phyloP scores from a whole-genome alignment of 2,329 filamentous ascomycete genomes.

The Ascochyta viciae-villosae region DNA sequence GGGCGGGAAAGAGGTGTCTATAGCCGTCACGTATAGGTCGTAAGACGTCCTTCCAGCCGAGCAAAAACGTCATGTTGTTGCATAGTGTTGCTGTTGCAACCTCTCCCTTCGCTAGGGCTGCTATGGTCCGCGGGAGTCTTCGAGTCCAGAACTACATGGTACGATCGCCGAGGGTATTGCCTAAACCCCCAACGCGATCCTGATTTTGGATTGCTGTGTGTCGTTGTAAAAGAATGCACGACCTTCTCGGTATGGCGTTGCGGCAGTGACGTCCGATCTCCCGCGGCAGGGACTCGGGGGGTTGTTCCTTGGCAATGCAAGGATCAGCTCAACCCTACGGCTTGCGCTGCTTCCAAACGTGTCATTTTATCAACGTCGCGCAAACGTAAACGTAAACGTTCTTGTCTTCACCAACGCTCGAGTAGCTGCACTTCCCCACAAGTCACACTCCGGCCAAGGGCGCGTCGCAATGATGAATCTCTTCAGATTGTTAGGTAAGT shows the following conservation, averaged over 20 bases:
- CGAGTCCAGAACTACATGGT: background rate
- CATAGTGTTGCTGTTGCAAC: background rate
- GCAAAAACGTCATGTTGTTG: slow-evolving; percentile 27
- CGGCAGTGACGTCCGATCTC: slow-evolving; percentile 27
- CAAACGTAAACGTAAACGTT: background rate
- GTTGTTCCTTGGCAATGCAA: slow-evolving; percentile 36
- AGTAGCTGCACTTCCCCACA: slow-evolving; percentile 24
- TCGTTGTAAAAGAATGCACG: background rate
- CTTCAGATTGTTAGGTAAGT: slow-evolving; percentile 71
- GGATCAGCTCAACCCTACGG: slow-evolving; percentile 37
- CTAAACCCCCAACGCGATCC: background rate
- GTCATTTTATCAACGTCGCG: slow-evolving; percentile 42
- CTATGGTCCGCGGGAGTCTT: background rate
- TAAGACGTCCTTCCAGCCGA: slow-evolving; percentile 50
- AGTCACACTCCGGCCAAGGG: slow-evolving; percentile 27
- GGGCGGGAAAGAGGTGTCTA: slow-evolving; percentile 45
- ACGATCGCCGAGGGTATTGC: background rate
- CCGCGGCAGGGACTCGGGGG: slow-evolving; percentile 27
- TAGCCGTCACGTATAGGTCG: slow-evolving; percentile 50
- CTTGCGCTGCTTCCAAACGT: slow-evolving; percentile 43
- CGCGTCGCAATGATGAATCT: slow-evolving; percentile 66
- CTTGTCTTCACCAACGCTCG: slow-evolving; percentile 18
- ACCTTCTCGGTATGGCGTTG: slow-evolving; percentile 2
- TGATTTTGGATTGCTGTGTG: background rate
- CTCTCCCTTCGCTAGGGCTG: background rate